Evolutionary conservation across 768 basidiomycete species (phyloP), one percentile per base, ranked within the genome.

Genomic region (Kwoniella bestiolae): DNA sequence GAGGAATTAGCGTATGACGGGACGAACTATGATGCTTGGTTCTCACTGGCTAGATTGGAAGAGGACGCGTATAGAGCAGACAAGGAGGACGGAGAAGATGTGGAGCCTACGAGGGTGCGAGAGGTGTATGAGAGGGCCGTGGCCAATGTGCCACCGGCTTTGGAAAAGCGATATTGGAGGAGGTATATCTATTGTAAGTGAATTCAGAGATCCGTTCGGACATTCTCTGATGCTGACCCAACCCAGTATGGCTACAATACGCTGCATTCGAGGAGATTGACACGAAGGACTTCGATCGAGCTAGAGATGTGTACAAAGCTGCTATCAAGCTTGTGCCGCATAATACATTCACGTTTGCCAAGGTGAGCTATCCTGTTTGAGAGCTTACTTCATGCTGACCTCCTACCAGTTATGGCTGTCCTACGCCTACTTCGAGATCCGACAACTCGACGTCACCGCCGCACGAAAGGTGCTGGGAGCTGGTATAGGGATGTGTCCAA

Each of bases 181-280:
- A 69, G 83, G 59, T 84, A 84, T 68, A 83, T 84, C 68, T 73
- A 73, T 49, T 31, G 71, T 73, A 34, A 69, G 71, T 47, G n/a
- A 7, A 25, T 18, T 16, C 8, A 5, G 26, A 35, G 9, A 3
- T 9, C 62, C 9, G 4, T 38, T 35, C 31, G 21, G n/a, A 18
- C 9, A 35, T 23, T 6, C 23, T 12, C 35, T 44, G 44, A 50
- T 7, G 25, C 35, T 44, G 44, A 50, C 14, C 35, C 25, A 34
- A 5, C 46, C 21, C 12, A 70, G 71, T 96, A 7, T 97, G 94
- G 94, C 79, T 97, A 34, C 88, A 94, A 78, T 99, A 99, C 82
- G 94, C 96, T 0, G 80, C 96, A 38, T 98, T 98, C 66, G 96
- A 99, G 81, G 96, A 99, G 82, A 89, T 93, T 41, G 94, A 97